Conservation (phyloP, 23 red algal genomes). For the Cyanidioschyzon merolae region DNA sequence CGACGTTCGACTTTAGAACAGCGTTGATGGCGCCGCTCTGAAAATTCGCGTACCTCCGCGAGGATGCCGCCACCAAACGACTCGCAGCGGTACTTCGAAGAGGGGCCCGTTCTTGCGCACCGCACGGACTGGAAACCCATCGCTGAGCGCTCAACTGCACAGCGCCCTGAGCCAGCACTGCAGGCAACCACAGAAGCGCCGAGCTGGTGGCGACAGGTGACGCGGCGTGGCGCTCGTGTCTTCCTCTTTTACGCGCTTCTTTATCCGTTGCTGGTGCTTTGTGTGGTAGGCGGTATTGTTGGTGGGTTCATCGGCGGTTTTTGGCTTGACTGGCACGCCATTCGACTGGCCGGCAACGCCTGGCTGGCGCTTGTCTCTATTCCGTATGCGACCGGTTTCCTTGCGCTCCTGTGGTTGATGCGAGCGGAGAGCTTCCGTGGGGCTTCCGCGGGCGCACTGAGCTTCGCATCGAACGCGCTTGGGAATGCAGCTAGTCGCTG, state of each 20-base stretch:
- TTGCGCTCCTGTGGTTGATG: neutral
- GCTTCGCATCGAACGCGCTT: neutral
- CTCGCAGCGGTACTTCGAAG: neutral
- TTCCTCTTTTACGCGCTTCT: neutral
- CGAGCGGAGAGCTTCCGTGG: neutral
- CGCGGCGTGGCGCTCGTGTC: neutral
- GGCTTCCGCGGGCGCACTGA: neutral
- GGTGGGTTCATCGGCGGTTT: slow-evolving; percentile 1
- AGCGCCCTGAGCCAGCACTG: neutral
- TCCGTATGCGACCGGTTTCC: neutral
- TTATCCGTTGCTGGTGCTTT: slow-evolving; percentile 1
- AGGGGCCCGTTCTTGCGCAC: neutral
- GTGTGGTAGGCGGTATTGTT: neutral
- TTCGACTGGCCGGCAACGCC: slow-evolving; percentile 1
- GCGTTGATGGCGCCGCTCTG: too few relatives aligned
- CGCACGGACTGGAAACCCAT: neutral
- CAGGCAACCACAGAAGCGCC: neutral
- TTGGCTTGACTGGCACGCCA: slow-evolving; percentile 1
- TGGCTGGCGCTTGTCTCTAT: neutral
- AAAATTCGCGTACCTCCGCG: too few relatives aligned
- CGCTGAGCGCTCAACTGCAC: neutral
- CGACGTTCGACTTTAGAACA: too few relatives aligned
- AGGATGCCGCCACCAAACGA: too few relatives aligned
- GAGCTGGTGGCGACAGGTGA: neutral
- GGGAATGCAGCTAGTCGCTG: neutral